phyloP scores from a whole-genome alignment of 1,284 basidiomycete species.

The Puccinia hordei region DNA sequence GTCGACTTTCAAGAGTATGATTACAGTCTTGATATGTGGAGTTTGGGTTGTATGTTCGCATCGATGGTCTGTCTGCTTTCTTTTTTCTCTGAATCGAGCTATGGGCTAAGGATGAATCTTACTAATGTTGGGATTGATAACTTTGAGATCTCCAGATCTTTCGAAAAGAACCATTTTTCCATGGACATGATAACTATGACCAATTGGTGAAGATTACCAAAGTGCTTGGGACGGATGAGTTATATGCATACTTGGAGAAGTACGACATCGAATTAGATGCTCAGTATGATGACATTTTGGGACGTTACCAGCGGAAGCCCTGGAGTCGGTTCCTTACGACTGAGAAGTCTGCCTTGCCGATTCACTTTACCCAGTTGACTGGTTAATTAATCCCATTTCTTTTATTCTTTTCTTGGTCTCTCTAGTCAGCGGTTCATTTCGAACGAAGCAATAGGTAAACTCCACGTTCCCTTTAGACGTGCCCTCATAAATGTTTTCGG shows the following conservation, averaged over 20 bases:
- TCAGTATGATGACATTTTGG: slow-evolving; percentile 59
- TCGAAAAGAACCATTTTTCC: slow-evolving; percentile 99
- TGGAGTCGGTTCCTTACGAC: slow-evolving; percentile 59
- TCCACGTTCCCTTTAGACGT: background rate
- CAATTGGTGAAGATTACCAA: slow-evolving; percentile 98
- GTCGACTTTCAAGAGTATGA: slow-evolving; percentile 95
- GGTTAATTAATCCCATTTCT: background rate
- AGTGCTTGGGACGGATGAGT: slow-evolving; percentile 92
- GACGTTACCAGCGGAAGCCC: slow-evolving; percentile 57
- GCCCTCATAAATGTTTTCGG: background rate
- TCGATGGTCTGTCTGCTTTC: slow-evolving; percentile 73
- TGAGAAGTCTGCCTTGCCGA: slow-evolving; percentile 45
- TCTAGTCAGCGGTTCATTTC: slow-evolving; percentile 59
- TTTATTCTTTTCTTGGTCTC: slow-evolving; percentile 3
- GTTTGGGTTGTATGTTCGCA: slow-evolving; percentile 96
- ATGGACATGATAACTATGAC: slow-evolving; percentile 98
- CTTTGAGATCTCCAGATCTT: slow-evolving; percentile 71
- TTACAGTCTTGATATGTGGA: slow-evolving; percentile 82
- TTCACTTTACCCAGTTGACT: background rate
- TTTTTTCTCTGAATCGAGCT: background rate
- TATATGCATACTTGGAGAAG: slow-evolving; percentile 86
- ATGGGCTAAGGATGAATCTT: background rate
- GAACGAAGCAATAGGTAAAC: slow-evolving; percentile 59
- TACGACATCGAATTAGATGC: slow-evolving; percentile 74
- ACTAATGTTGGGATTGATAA: slow-evolving; percentile 22